phyloP scores from a whole-genome alignment of 305 asterid genomes.

The Withania somnifera region DNA sequence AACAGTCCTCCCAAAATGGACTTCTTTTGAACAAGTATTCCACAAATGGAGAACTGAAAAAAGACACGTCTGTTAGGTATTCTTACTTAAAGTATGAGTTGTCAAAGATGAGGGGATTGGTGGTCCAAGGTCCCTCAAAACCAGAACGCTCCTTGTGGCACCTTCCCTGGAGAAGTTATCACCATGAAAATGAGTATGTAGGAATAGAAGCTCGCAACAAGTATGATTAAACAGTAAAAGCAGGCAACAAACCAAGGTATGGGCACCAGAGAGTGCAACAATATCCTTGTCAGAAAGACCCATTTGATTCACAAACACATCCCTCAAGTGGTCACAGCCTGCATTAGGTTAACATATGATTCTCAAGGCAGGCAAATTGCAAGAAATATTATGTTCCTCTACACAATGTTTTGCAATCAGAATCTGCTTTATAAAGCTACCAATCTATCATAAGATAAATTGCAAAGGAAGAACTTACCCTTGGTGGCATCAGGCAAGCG shows the following conservation, averaged over 20 bases:
- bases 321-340: conserved; percentile 83
- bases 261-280: conserved; percentile 85
- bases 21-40: background rate
- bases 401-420: background rate
- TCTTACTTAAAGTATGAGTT: conserved; percentile 72
- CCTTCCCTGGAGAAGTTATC: conserved; percentile 44
- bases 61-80: too few species aligned
- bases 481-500: conserved; percentile 84
- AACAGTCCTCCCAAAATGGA: background rate
- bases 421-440: background rate
- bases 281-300: conserved; percentile 74
- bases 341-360: conserved; percentile 4
- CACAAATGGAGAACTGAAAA: background rate
- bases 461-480: conserved; percentile 23
- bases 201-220: background rate
- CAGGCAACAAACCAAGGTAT: conserved; percentile 56
- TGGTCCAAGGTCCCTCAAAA: conserved; percentile 94
- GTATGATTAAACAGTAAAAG: background rate
- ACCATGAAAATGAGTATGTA: background rate
- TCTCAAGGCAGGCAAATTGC: background rate
- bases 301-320: conserved; percentile 70
- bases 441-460: background rate
- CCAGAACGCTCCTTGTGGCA: conserved; percentile 97
- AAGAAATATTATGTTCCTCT: background rate
- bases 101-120: conserved; percentile 73